These are phyloP conservation scores for Stellera chamaejasme DNA, from an alignment of 345 rosid species.

Conservation along the genomic window DNA sequence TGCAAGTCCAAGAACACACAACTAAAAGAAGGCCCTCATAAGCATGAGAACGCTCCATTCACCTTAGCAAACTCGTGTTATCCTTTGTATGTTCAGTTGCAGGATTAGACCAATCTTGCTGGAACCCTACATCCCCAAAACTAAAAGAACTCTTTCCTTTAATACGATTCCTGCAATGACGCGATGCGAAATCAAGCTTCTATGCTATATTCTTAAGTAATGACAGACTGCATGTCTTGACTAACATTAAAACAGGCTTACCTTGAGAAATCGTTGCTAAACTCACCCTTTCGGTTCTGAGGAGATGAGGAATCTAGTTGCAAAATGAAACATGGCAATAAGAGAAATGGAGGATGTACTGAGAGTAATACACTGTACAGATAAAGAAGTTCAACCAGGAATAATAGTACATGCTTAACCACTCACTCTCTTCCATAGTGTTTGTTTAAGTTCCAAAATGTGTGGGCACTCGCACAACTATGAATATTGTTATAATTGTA, in stretches of 20 bases:
- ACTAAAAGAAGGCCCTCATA: slow-evolving; percentile 6
- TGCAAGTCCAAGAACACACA: slow-evolving; percentile 3
- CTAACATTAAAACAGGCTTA: slow-evolving; percentile 17
- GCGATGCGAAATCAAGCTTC: slow-evolving; percentile 8
- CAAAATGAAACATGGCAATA: slow-evolving; percentile 7
- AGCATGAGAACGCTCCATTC: slow-evolving; percentile 2
- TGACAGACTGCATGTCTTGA: slow-evolving; percentile 1
- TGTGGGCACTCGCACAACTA: no score
- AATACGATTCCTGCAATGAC: slow-evolving; percentile 19
- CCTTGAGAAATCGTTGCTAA: slow-evolving; percentile 24
- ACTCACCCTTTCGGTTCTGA: slow-evolving; percentile 25
- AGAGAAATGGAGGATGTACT: slow-evolving; percentile 2
- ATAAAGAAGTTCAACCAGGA: no score
- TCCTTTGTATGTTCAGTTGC: slow-evolving; percentile 39
- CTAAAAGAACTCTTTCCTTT: slow-evolving; percentile 10
- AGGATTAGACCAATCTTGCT: slow-evolving; percentile 30
- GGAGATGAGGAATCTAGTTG: slow-evolving; percentile 32
- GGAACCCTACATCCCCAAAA: slow-evolving; percentile 21
- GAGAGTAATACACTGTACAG: no score
- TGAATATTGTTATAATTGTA: no score
- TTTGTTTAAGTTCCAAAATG: no score
- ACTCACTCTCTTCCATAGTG: no score
- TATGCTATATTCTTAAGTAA: not conserved
- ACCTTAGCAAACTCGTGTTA: slow-evolving; percentile 50
- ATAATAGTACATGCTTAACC: no score